Conservation (phyloP, 306 rosid genomes). For the Cucurbita moschata region DNA sequence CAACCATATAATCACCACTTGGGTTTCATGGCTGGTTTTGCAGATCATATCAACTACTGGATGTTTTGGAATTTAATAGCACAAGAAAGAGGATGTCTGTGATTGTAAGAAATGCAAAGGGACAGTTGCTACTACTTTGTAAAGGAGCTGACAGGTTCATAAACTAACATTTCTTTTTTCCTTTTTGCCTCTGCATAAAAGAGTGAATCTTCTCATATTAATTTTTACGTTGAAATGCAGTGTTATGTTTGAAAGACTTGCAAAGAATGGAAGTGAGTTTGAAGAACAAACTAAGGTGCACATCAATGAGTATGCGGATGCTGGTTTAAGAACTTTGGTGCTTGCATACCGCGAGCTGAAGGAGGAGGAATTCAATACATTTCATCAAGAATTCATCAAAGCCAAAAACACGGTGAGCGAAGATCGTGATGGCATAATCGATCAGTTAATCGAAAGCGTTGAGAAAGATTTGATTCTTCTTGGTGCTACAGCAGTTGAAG, state of each 20-base stretch:
- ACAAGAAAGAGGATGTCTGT: slow-evolving; percentile 95
- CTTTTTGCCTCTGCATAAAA: not conserved
- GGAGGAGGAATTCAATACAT: slow-evolving; percentile 50
- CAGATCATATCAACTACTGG: slow-evolving; percentile 69
- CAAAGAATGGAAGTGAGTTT: slow-evolving; percentile 59
- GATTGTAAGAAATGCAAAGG: slow-evolving; percentile 50
- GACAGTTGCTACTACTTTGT: slow-evolving; percentile 55
- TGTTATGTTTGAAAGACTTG: slow-evolving; percentile 91
- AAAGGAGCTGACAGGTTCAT: slow-evolving; percentile 98
- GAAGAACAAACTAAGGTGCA: slow-evolving; percentile 66
- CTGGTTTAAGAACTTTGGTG: slow-evolving; percentile 91
- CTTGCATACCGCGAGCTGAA: slow-evolving; percentile 70
- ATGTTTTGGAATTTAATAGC: slow-evolving; percentile 74
- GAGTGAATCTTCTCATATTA: not conserved
- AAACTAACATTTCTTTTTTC: slow-evolving; percentile 2
- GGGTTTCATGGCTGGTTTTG: not conserved
- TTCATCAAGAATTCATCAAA: slow-evolving; percentile 41
- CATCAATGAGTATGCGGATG: slow-evolving; percentile 79
- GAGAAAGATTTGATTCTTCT: slow-evolving; percentile 90
- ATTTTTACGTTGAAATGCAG: slow-evolving; percentile 19
- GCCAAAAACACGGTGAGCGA: slow-evolving; percentile 75
- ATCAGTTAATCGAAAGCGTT: slow-evolving; percentile 44
- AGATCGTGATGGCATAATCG: slow-evolving; percentile 61
- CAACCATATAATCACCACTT: not conserved
- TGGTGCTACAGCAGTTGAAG: slow-evolving; percentile 99